Evolutionary conservation across 345 rosid genomes (phyloP).

Genomic region (Aegle marmelos): DNA sequence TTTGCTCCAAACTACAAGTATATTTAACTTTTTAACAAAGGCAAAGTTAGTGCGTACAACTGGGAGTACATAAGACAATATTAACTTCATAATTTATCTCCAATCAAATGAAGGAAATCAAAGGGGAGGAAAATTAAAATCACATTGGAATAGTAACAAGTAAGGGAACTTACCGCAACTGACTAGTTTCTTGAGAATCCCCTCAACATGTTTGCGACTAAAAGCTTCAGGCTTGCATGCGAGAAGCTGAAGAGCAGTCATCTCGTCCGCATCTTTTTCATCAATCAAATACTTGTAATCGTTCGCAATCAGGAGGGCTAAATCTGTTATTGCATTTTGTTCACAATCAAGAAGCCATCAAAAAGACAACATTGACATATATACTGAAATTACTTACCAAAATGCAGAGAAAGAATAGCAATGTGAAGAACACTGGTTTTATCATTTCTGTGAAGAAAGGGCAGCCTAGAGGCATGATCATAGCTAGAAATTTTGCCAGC

Average conservation of each 20-base stretch:
- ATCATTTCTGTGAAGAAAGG: conserved; percentile 12
- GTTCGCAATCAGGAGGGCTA: conserved; percentile 1
- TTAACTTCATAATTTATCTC: not conserved
- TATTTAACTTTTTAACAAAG: not conserved
- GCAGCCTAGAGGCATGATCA: not conserved
- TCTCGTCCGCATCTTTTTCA: not conserved
- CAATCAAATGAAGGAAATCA: not conserved
- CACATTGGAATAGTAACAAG: not conserved
- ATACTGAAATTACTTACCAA: conserved; percentile 6
- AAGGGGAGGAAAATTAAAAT: not conserved
- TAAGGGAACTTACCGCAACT: not conserved
- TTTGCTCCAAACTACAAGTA: not conserved
- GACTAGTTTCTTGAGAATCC: not conserved
- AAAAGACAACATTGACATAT: not conserved
- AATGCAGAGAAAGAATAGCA: conserved; percentile 23
- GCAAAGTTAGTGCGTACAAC: no score
- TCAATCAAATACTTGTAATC: not conserved
- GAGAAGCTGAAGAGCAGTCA: conserved; percentile 22
- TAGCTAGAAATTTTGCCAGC: conserved; percentile 2
- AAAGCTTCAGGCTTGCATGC: conserved; percentile 12
- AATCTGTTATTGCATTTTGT: conserved; percentile 2
- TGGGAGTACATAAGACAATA: no score
- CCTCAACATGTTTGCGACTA: not conserved
- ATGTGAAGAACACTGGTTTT: conserved; percentile 22
- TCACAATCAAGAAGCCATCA: not conserved